These are phyloP conservation scores for Ophiostoma piceae DNA, from an alignment of 2,329 filamentous ascomycete genomes.

Conservation along the genomic window DNA sequence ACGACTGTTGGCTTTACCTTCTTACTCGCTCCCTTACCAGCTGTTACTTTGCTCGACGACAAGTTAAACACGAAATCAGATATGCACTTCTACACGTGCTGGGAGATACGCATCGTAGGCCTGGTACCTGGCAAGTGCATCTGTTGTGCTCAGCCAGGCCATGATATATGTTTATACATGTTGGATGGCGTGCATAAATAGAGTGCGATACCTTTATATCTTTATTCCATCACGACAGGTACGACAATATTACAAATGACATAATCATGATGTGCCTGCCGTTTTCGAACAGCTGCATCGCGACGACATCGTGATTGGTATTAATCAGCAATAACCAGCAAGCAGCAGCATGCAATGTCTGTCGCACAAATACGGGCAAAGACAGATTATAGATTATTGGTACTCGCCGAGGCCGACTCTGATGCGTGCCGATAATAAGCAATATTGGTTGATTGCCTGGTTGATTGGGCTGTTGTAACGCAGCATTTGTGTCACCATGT, in stretches of 20 bases:
- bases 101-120: constrained; percentile 1
- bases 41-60: too few species aligned
- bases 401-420: not conserved
- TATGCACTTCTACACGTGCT: not conserved
- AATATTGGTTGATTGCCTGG: not conserved
- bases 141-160: not conserved
- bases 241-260: not conserved
- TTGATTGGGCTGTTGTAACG: not conserved
- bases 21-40: not conserved
- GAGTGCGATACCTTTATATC: not conserved
- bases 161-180: not conserved
- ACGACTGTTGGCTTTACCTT: not conserved
- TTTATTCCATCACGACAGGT: not conserved
- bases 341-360: not conserved
- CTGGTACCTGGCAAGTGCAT: not conserved
- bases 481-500: not conserved
- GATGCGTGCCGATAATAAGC: not conserved
- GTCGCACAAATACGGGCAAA: not conserved
- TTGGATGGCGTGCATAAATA: not conserved
- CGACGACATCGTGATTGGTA: not conserved
- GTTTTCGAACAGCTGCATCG: not conserved
- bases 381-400: not conserved
- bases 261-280: not conserved
- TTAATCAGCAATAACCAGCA: too few species aligned
- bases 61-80: not conserved